Evolutionary conservation across 306 rosid species (phyloP), one percentile per base, ranked within the genome.

Genomic region (Comarum palustre): DNA sequence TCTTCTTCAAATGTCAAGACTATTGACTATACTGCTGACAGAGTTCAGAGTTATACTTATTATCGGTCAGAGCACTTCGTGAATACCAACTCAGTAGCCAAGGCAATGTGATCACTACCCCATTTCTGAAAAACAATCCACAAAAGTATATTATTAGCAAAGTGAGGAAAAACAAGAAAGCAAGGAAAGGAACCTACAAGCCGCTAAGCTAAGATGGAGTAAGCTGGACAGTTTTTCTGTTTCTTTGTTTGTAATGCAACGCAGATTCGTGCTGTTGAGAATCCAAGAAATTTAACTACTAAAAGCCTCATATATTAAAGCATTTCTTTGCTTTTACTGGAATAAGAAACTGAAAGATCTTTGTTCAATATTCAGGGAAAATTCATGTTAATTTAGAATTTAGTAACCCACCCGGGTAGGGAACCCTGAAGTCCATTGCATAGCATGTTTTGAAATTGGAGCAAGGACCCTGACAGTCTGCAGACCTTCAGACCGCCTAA

Each of bases 61-160:
- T 45, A 73, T 80, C 46, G 25, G 76, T 42, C 48, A 43, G 77
- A 62, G 77, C 80, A 70, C 54, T 82, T 84, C 72, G 73, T 45
- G 39, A 89, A 79, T 11, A 88, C 95, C 78, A 94, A 75, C 75
- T 94, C 99, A 9, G 95, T 79, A 80, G 72, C 97, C 85, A 94
- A 74, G 36, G 97, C 96, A 80, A 94, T 87, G 73, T 94, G 97
- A 74, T 94, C 99, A 46, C 99, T 94, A 43, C 96, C 93, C 97
- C 97, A 94, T 87, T 89, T 94, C 98, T 94, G 87, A 58, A 71
- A 87, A 73, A 77, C 29, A 77, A 57, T 22, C 0, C 67, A 9
- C 42, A 20, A 82, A 20, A 38, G 50, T 24, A 73, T 31, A 70
- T 27, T 2, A 5, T 19, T 42, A 42, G 31, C 4, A 59, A 38